Evolutionary conservation across 805 yeast species (phyloP).

Genomic region (Wickerhamiella domercqiae): DNA sequence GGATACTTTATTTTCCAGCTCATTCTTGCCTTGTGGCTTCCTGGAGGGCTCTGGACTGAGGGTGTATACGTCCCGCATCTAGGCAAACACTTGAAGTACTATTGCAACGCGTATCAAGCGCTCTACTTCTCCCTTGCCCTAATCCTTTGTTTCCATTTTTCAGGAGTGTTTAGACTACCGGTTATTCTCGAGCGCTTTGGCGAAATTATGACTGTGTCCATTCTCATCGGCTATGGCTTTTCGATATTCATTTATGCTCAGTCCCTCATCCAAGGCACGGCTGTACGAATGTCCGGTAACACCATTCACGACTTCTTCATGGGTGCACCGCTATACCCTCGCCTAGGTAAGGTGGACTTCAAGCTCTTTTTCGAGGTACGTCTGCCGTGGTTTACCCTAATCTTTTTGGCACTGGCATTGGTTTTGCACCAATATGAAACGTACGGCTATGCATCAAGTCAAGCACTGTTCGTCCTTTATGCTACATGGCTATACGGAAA

Average conservation of each 20-base stretch:
- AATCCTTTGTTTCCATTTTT: conserved; percentile 48
- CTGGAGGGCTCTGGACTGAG: conserved; percentile 78
- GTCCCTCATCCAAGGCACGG: conserved; percentile 55
- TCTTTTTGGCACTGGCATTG: conserved; percentile 60
- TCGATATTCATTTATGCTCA: conserved; percentile 55
- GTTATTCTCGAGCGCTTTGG: conserved; percentile 72
- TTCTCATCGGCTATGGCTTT: conserved; percentile 56
- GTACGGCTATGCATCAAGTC: conserved; percentile 68
- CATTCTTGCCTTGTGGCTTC: conserved; percentile 62
- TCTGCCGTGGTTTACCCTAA: conserved; percentile 87
- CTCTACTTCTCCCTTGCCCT: conserved; percentile 54
- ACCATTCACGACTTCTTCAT: conserved; percentile 80
- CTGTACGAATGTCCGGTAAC: conserved; percentile 84
- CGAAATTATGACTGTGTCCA: conserved; percentile 84
- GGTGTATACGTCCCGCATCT: conserved; percentile 85
- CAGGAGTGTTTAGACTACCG: conserved; percentile 60
- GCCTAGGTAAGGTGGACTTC: conserved; percentile 81
- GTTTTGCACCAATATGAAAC: conserved; percentile 64
- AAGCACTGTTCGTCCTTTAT: conserved; percentile 51
- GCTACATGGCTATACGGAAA: conserved; percentile 94
- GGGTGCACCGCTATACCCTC: conserved; percentile 96
- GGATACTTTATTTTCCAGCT: conserved; percentile 56
- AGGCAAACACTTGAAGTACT: conserved; percentile 74
- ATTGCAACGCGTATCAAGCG: conserved; percentile 80
- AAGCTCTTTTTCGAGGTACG: conserved; percentile 97